Evolutionary conservation across 345 rosid species (phyloP).

Genomic region (Camelina sativa): DNA sequence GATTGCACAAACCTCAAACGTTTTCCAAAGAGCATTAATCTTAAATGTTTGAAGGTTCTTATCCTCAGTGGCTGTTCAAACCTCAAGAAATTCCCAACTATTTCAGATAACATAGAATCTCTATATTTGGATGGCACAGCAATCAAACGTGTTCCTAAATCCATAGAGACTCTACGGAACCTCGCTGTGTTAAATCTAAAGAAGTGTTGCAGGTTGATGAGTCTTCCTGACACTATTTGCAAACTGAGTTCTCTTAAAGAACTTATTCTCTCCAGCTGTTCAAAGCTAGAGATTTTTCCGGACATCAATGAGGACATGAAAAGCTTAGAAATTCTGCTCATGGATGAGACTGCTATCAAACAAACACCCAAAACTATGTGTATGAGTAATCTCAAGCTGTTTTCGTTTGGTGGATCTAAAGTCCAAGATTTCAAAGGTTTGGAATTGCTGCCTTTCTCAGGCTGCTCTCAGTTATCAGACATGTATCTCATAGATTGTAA

Average conservation of each 20-base stretch:
- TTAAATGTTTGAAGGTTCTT: constrained; percentile 28
- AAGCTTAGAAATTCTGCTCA: constrained; percentile 41
- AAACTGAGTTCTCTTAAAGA: constrained; percentile 37
- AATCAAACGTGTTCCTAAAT: constrained; percentile 32
- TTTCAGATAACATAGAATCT: constrained; percentile 34
- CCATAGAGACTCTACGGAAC: background rate
- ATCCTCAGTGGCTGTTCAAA: constrained; percentile 41
- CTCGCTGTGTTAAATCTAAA: constrained; percentile 33
- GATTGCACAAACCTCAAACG: constrained; percentile 34
- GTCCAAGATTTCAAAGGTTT: constrained; percentile 19
- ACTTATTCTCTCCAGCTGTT: constrained; percentile 35
- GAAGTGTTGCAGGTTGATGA: constrained; percentile 27
- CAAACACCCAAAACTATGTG: constrained; percentile 31
- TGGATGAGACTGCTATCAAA: constrained; percentile 33
- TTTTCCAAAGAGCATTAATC: constrained; percentile 25
- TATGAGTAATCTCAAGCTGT: constrained; percentile 41
- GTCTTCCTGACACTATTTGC: constrained; percentile 31
- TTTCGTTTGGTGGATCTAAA: constrained; percentile 40
- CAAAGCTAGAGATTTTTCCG: constrained; percentile 28
- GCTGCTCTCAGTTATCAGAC: constrained; percentile 34
- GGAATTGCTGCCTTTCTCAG: constrained; percentile 35
- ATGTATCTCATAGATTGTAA: constrained; percentile 43
- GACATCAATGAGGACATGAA: constrained; percentile 35
- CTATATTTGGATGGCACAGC: constrained; percentile 37
- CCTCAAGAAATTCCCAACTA: constrained; percentile 34